Evolutionary conservation across 768 basidiomycete species (phyloP), one percentile per base, ranked within the genome.

Genomic region (Trametes elegans): DNA sequence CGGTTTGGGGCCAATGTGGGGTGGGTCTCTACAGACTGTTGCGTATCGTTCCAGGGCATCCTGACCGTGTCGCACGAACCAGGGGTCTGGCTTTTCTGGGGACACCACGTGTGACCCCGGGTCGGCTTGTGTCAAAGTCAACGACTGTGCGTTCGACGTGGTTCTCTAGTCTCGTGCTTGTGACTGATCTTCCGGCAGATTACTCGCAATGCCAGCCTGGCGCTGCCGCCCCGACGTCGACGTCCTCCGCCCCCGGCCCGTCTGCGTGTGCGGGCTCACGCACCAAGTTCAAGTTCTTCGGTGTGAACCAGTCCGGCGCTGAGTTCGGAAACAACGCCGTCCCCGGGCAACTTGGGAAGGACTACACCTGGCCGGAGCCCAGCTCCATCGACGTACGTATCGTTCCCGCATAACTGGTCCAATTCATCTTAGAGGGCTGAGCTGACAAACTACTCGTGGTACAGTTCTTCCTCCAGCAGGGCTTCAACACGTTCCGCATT

Each of bases 401-500:
- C 18, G 26, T 24, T 6, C 55, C 24, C 28, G 18, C 18, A n/a
- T n/a, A n/a, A 5, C 11, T 1, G 23, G 36, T 39, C 9, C 26
- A 38, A 19, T n/a, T n/a, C n/a, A n/a, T n/a, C n/a, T n/a, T n/a
- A n/a, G n/a, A n/a, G n/a, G n/a, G n/a, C n/a, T n/a, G n/a, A n/a
- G n/a, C 24, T 4, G n/a, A 45, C 5, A 14, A 13, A 45, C 7
- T 7, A 24, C 16, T 28, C 19, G 13, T 7, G 13, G 28, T 39
- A 19, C 46, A 70, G 74, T 84, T 69, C 73, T 84, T 84, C 66
- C 70, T 80, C 42, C 68, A 64, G 14, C 68, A 80, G 62, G 82
- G 82, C 26, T 79, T 84, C 72, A 83, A 83, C 70, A 74, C 79
- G 13, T 84, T 84, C 80, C 81, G 82, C 54, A 68, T 85, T 57